These are phyloP conservation scores for Alternaria sp. DNA, from an alignment of 2,329 filamentous ascomycete species.

Conservation along the genomic window DNA sequence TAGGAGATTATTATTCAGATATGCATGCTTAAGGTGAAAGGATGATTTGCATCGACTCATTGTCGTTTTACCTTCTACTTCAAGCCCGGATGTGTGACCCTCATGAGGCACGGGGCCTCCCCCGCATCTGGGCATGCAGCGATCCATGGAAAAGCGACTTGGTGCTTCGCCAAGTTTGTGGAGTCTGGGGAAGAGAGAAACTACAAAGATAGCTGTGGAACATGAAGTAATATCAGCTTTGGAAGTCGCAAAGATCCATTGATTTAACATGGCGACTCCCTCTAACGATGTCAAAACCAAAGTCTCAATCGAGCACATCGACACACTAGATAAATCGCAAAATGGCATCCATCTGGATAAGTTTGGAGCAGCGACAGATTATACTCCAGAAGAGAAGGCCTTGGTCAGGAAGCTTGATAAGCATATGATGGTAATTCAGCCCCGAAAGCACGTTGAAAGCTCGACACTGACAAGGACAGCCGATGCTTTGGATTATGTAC, in stretches of 20 bases:
- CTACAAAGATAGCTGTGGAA: background rate
- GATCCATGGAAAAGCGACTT: background rate
- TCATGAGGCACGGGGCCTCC: background rate
- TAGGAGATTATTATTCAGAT: background rate
- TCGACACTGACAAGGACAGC: background rate
- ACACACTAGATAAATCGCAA: conserved; percentile 23
- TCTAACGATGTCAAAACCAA: conserved; percentile 1
- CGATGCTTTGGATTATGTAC: conserved; percentile 33
- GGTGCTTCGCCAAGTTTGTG: background rate
- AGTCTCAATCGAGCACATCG: conserved; percentile 21
- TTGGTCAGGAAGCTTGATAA: conserved; percentile 39
- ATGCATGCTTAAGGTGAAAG: background rate
- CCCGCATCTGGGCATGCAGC: conserved; percentile 3
- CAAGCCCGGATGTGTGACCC: background rate
- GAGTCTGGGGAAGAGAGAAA: conserved; percentile 1
- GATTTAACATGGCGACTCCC: conserved; percentile 1
- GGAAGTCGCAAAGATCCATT: background rate
- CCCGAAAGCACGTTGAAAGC: background rate
- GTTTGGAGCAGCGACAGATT: conserved; percentile 34
- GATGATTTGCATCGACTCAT: background rate
- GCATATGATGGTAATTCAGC: conserved; percentile 31
- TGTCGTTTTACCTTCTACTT: background rate
- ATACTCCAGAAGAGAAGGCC: conserved; percentile 33
- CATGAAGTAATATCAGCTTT: background rate
- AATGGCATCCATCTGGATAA: conserved; percentile 33